Percentiles rank a stretch among this genome's conserved stretches.
Conservation (phyloP, 1,139 yeast genomes). For the Magnusiomyces tetraspermus region DNA sequence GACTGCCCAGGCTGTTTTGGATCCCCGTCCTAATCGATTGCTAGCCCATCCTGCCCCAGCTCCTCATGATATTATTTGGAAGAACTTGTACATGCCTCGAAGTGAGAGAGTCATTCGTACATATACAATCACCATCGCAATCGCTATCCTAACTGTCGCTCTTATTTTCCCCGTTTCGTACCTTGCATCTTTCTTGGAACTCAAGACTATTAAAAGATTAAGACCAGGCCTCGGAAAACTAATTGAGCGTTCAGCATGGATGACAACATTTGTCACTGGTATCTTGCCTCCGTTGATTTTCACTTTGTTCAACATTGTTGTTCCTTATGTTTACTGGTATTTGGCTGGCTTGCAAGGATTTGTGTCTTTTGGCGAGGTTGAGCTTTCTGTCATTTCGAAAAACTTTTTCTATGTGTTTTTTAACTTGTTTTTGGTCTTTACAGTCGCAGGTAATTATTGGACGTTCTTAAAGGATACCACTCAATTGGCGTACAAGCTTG, state of each 20-base stretch:
- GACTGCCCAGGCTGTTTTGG: conserved; percentile 81
- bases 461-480: conserved; percentile 68
- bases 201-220: conserved; percentile 55
- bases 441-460: conserved; percentile 64
- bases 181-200: conserved; percentile 61
- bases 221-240: conserved; percentile 68
- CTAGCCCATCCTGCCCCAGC: conserved; percentile 78
- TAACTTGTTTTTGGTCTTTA: conserved; percentile 74
- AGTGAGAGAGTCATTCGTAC: conserved; percentile 48
- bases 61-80: conserved; percentile 80
- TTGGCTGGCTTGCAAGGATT: conserved; percentile 65
- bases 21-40: conserved; percentile 65
- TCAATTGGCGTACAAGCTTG: conserved; percentile 67
- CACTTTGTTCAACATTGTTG: conserved; percentile 58
- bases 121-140: conserved; percentile 52
- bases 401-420: conserved; percentile 79
- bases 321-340: conserved; percentile 70
- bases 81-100: conserved; percentile 54
- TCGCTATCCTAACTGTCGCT: conserved; percentile 54
- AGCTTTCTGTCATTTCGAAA: conserved; percentile 65
- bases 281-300: conserved; percentile 68
- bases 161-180: conserved; percentile 68
- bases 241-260: conserved; percentile 47
- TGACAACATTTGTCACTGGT: conserved; percentile 62
- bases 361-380: conserved; percentile 72